Conservation (phyloP, 2,329 filamentous ascomycete genomes). For the Furcasterigmium furcatum region DNA sequence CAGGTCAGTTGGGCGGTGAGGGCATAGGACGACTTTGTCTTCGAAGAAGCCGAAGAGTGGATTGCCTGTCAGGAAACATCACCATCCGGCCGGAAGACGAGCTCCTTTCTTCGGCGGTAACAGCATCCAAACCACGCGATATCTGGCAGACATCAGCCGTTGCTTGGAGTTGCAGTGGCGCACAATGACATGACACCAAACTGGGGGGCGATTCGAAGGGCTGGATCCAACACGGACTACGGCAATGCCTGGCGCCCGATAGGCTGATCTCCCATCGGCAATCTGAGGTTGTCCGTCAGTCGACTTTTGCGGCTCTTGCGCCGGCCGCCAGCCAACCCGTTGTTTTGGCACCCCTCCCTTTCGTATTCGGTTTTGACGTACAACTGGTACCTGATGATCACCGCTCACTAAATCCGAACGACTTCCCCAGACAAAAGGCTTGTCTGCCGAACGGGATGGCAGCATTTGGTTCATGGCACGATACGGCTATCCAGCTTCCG, state of each 20-base stretch:
- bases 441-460: too few relatives aligned
- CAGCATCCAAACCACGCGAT: neutral
- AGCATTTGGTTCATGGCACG: neutral
- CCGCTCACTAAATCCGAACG: too few relatives aligned
- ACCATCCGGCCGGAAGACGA: too few relatives aligned
- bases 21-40: too few relatives aligned
- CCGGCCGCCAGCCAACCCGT: neutral
- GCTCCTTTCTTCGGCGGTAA: too few relatives aligned
- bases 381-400: neutral
- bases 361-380: constrained; percentile 10
- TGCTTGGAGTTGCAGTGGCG: neutral
- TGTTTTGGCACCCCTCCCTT: constrained; percentile 4
- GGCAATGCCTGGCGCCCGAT: neutral
- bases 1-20: too few relatives aligned
- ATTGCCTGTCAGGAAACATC: too few relatives aligned
- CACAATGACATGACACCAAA: neutral
- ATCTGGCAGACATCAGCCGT: neutral
- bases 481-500: too few relatives aligned
- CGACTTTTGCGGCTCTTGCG: too few relatives aligned
- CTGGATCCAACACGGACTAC: neutral
- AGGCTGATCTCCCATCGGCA: constrained; percentile 8
- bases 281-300: constrained; percentile 6
- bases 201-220: neutral
- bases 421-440: too few relatives aligned
- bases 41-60: too few relatives aligned